Conservation (phyloP, 768 basidiomycete genomes). For the Tulasnella sp. region DNA sequence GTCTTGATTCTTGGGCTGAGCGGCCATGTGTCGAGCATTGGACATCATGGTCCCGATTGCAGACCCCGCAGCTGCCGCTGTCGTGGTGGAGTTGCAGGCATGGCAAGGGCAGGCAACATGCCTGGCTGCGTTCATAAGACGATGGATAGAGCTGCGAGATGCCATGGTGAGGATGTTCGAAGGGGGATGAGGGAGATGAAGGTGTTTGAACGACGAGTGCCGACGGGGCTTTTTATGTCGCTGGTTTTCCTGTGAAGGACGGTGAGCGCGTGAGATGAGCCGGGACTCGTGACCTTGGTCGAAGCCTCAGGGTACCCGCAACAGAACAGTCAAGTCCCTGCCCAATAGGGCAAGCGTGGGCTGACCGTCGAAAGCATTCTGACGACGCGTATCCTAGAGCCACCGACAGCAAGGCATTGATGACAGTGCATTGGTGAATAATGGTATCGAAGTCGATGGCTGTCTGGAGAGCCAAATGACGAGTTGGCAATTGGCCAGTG, state of each 20-base stretch:
- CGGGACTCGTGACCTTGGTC: constrained; percentile 7
- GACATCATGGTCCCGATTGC: constrained; percentile 61
- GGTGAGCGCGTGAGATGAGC: constrained; percentile 13
- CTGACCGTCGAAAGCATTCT: background rate
- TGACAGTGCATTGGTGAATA: background rate
- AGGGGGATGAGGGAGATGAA: constrained; percentile 27
- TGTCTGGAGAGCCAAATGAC: background rate
- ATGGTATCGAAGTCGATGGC: too few relatives aligned
- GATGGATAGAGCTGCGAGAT: constrained; percentile 56
- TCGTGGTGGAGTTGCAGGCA: constrained; percentile 45
- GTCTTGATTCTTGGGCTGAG: constrained; percentile 36
- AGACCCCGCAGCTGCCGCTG: constrained; percentile 49
- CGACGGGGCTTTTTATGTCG: background rate
- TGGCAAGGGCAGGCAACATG: constrained; percentile 64
- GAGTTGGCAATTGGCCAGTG: background rate
- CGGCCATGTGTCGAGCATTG: constrained; percentile 56
- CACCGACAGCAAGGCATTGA: too few relatives aligned
- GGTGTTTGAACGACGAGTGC: background rate
- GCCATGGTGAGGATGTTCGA: constrained; percentile 24
- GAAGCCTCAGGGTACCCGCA: background rate
- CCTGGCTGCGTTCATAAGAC: constrained; percentile 72
- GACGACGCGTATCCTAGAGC: background rate
- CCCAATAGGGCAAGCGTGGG: background rate
- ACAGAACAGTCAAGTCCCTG: background rate
- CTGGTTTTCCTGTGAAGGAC: background rate